Evolutionary conservation across 768 basidiomycete genomes (phyloP).

Genomic region (Polyporus arcularius): DNA sequence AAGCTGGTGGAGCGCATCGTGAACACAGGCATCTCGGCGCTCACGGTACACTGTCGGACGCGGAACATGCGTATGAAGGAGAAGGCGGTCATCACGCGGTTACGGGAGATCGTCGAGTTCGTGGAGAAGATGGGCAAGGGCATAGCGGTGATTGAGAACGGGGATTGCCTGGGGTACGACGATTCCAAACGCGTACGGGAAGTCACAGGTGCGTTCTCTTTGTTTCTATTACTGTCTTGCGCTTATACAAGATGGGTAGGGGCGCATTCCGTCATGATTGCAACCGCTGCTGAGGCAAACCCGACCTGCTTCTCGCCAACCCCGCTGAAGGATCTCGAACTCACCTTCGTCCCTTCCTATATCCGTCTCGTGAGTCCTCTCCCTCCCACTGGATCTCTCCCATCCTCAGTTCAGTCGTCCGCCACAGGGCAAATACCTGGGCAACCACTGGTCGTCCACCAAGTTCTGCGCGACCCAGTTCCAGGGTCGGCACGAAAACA

Average conservation of each 20-base stretch:
- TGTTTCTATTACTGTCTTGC: background rate
- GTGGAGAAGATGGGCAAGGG: constrained; percentile 73
- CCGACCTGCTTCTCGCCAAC: constrained; percentile 80
- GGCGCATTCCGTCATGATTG: constrained; percentile 94
- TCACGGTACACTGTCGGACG: constrained; percentile 96
- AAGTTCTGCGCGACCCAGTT: constrained; percentile 89
- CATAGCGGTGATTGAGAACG: constrained; percentile 92
- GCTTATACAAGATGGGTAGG: constrained; percentile 39
- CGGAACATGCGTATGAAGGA: constrained; percentile 87
- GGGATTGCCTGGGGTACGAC: constrained; percentile 80
- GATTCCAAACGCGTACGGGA: constrained; percentile 76
- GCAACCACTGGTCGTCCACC: constrained; percentile 80
- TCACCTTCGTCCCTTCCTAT: constrained; percentile 70
- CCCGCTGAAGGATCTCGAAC: constrained; percentile 69
- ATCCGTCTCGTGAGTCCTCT: constrained; percentile 60
- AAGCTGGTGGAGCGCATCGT: constrained; percentile 88
- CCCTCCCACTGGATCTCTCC: constrained; percentile 11
- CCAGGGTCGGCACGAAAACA: constrained; percentile 59
- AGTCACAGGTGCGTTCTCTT: constrained; percentile 61
- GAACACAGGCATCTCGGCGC: constrained; percentile 80
- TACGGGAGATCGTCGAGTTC: constrained; percentile 85
- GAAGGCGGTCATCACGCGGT: constrained; percentile 71
- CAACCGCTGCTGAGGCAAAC: constrained; percentile 91
- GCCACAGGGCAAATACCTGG: constrained; percentile 67
- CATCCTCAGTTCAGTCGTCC: background rate